Percentiles rank a stretch among this genome's conserved stretches.
Conservation (phyloP, 2,329 filamentous ascomycete genomes). For the Colletotrichum aenigma region DNA sequence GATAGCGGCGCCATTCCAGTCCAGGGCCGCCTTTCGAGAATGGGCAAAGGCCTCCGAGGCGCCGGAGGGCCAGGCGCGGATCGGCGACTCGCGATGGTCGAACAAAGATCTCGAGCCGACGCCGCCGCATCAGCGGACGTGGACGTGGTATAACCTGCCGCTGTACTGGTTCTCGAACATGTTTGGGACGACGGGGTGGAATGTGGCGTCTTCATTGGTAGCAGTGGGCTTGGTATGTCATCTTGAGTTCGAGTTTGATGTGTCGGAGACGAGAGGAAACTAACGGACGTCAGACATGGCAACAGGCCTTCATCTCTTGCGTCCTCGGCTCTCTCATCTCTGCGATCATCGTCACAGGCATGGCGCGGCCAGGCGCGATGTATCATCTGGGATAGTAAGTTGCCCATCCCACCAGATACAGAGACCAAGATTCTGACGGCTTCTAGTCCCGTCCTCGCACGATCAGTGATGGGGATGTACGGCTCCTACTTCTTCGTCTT, state of each 20-base stretch:
- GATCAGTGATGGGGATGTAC: constrained; percentile 44
- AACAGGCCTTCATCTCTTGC: constrained; percentile 29
- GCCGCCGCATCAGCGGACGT: constrained; percentile 28
- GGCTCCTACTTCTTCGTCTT: constrained; percentile 45
- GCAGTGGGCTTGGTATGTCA: constrained; percentile 27
- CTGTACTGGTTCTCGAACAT: constrained; percentile 32
- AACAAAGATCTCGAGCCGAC: constrained; percentile 35
- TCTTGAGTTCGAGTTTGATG: not conserved
- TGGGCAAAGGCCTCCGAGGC: constrained; percentile 25
- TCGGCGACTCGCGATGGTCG: constrained; percentile 30
- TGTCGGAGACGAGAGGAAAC: not conserved
- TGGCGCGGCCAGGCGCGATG: constrained; percentile 29
- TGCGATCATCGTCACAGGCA: constrained; percentile 26
- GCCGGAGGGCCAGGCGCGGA: constrained; percentile 15
- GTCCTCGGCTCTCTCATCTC: constrained; percentile 28
- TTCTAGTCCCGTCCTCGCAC: constrained; percentile 35
- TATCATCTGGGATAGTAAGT: constrained; percentile 31
- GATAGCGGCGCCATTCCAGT: constrained; percentile 26
- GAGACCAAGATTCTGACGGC: not conserved
- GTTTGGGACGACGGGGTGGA: constrained; percentile 32
- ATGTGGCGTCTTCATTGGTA: constrained; percentile 29
- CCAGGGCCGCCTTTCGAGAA: constrained; percentile 24
- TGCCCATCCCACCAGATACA: accelerated
- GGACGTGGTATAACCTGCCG: constrained; percentile 31
- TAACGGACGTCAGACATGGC: constrained; percentile 24